Percentiles rank a stretch among this genome's conserved stretches.
Conservation (phyloP, 129 eudicot genomes). For the Escallonia rubra region DNA sequence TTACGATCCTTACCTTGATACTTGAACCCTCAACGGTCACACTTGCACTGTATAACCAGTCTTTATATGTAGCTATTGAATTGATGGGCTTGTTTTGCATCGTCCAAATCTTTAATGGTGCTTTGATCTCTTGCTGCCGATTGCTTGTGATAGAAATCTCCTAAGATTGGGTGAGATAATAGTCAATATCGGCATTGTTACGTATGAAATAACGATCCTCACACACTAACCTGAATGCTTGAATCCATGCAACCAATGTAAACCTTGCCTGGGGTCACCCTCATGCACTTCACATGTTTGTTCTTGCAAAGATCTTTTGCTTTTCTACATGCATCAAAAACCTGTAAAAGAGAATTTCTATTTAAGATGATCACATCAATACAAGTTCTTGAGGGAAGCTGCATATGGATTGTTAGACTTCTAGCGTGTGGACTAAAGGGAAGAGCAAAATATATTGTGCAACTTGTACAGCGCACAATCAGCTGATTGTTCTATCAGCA, state of each 20-base stretch:
- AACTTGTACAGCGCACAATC: not conserved
- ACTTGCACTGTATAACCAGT: conserved; percentile 79
- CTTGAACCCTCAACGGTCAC: conserved; percentile 57
- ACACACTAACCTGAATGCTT: conserved; percentile 58
- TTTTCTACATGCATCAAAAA: conserved; percentile 56
- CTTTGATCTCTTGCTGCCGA: conserved; percentile 71
- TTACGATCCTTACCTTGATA: conserved; percentile 41
- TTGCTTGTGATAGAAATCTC: conserved; percentile 49
- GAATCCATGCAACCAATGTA: conserved; percentile 77
- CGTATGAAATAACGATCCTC: no score
- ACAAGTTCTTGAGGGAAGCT: not conserved
- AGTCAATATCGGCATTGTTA: not conserved
- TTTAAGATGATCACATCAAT: not conserved
- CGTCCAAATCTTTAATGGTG: conserved; percentile 60
- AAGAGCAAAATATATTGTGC: not conserved
- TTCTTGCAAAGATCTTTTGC: conserved; percentile 48
- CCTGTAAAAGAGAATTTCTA: conserved; percentile 29
- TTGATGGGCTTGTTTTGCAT: conserved; percentile 59
- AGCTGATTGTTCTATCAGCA: not conserved
- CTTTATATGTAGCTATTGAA: conserved; percentile 55
- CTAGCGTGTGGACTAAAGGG: no score
- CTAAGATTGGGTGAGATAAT: conserved; percentile 17
- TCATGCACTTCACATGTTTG: conserved; percentile 57
- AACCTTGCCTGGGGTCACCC: conserved; percentile 48
- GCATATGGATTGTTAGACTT: not conserved